phyloP scores from a whole-genome alignment of 345 rosid species.

The Cardamine resedifolia region DNA sequence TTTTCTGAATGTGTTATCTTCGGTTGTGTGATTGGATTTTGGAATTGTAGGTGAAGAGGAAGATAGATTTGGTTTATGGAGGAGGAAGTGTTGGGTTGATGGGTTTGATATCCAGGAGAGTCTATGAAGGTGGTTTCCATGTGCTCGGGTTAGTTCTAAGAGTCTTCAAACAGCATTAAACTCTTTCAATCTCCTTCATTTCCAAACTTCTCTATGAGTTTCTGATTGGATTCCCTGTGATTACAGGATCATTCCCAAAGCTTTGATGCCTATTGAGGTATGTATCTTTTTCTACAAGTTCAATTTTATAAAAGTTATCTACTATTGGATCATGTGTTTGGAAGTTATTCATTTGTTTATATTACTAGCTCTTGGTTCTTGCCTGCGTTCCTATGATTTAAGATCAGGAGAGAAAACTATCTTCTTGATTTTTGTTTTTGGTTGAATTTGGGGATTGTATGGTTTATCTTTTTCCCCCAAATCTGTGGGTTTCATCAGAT shows the following conservation, averaged over 20 bases:
- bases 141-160: conserved; percentile 78
- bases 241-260: conserved; percentile 92
- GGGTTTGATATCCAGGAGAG: conserved; percentile 92
- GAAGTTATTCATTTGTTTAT: not conserved
- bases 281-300: conserved; percentile 7
- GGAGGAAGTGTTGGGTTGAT: conserved; percentile 97
- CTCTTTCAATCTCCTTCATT: not conserved
- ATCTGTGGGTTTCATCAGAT: conserved; percentile 47
- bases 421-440: not conserved
- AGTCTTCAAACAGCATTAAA: not conserved
- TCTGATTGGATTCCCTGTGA: conserved; percentile 31
- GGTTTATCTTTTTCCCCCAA: not conserved
- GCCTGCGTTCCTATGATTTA: not conserved
- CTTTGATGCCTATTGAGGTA: conserved; percentile 96
- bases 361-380: conserved; percentile 2
- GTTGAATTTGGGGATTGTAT: not conserved
- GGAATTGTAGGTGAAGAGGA: conserved; percentile 67
- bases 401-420: not conserved
- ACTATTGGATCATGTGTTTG: too few species aligned
- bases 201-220: not conserved
- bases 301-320: too few species aligned
- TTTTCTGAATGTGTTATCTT: conserved; percentile 1
- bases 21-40: not conserved
- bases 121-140: conserved; percentile 79
- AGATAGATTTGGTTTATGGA: conserved; percentile 89